Percentiles rank a stretch among this genome's conserved stretches.
Conservation (phyloP, 169 alveolate species). For the Plasmodium coatneyi region DNA sequence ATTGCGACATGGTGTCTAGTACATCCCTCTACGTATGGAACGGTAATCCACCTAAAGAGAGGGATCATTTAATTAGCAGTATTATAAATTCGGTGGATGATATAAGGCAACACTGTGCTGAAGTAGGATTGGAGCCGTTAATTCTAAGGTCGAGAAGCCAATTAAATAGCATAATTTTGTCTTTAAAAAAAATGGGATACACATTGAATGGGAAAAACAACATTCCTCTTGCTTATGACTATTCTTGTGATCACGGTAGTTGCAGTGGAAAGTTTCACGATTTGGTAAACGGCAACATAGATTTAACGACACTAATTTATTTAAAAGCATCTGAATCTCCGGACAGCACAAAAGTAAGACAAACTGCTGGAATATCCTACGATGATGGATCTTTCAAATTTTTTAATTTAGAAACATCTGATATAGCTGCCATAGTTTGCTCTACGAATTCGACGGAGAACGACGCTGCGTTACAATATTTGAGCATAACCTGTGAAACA, state of each 20-base stretch:
- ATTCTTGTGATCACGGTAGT: conserved; percentile 84
- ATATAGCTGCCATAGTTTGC: conserved; percentile 89
- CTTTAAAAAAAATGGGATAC: conserved; percentile 88
- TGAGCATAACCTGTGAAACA: conserved; percentile 74
- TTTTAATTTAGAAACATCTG: conserved; percentile 88
- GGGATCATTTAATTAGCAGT: conserved; percentile 77
- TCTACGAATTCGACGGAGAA: conserved; percentile 89
- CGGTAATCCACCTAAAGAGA: conserved; percentile 76
- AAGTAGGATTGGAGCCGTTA: conserved; percentile 90
- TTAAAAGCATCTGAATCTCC: conserved; percentile 76
- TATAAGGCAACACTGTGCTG: conserved; percentile 88
- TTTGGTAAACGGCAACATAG: conserved; percentile 80
- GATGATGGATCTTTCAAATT: conserved; percentile 85
- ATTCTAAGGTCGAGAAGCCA: conserved; percentile 86
- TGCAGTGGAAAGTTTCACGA: conserved; percentile 89
- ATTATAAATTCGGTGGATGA: conserved; percentile 85
- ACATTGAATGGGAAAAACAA: conserved; percentile 83
- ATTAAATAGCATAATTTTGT: conserved; percentile 82
- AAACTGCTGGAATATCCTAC: conserved; percentile 88
- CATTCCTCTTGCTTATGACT: conserved; percentile 91
- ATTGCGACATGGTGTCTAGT: conserved; percentile 90
- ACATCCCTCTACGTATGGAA: conserved; percentile 84
- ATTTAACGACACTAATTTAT: conserved; percentile 78
- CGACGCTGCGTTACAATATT: conserved; percentile 77
- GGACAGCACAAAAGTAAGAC: conserved; percentile 71